These are phyloP conservation scores for Amylostereum chailletii DNA, from an alignment of 1,284 basidiomycete genomes.

Conservation along the genomic window DNA sequence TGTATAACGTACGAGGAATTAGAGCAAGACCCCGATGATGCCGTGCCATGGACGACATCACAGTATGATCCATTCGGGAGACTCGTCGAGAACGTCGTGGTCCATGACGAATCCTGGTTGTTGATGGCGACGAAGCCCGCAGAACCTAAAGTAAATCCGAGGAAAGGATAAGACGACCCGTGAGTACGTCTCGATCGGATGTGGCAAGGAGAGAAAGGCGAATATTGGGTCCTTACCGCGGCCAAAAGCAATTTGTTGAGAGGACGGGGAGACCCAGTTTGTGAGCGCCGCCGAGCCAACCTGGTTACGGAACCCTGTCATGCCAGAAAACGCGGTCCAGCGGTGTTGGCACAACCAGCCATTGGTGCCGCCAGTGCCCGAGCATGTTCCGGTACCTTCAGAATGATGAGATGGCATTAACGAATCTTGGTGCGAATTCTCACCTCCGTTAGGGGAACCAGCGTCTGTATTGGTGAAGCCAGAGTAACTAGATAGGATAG, in stretches of 20 bases:
- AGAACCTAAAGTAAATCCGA: slow-evolving; percentile 25
- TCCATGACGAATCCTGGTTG: slow-evolving; percentile 49
- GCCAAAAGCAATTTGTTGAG: slow-evolving; percentile 25
- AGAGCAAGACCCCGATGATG: slow-evolving; percentile 32
- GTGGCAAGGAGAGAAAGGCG: not conserved
- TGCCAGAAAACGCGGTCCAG: slow-evolving; percentile 24
- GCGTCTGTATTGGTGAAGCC: slow-evolving; percentile 18
- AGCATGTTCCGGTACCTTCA: slow-evolving; percentile 20
- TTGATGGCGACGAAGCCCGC: slow-evolving; percentile 60
- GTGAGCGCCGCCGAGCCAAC: slow-evolving; percentile 19
- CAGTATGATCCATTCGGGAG: slow-evolving; percentile 53
- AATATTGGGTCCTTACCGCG: slow-evolving; percentile 14
- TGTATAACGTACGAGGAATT: slow-evolving; percentile 35
- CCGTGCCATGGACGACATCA: slow-evolving; percentile 47
- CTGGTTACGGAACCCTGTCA: slow-evolving; percentile 27
- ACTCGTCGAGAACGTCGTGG: slow-evolving; percentile 41
- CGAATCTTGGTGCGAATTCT: not conserved
- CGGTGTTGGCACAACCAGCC: slow-evolving; percentile 28
- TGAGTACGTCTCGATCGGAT: not conserved
- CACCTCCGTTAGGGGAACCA: not conserved
- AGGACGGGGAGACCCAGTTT: slow-evolving; percentile 14
- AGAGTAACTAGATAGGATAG: slow-evolving; percentile 28
- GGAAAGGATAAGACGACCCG: not conserved
- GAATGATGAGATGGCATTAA: not conserved
- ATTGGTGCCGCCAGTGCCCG: slow-evolving; percentile 16